Conservation (phyloP, 2,329 filamentous ascomycete species). For the Fusarium poae region DNA sequence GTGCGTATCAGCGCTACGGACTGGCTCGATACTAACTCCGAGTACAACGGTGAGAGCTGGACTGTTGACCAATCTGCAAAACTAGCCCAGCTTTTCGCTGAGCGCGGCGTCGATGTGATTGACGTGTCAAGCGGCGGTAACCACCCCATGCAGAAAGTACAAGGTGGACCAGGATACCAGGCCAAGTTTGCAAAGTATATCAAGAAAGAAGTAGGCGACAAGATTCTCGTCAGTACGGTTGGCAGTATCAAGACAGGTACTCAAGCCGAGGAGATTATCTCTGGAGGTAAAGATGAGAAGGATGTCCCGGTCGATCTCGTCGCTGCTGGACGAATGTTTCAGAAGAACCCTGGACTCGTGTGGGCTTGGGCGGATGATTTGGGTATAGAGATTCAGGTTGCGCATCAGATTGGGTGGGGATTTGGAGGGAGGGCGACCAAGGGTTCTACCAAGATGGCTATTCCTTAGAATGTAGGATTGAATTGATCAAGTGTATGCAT, state of each 20-base stretch:
- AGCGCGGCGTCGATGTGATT: conserved; percentile 78
- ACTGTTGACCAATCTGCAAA: conserved; percentile 72
- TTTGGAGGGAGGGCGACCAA: conserved; percentile 58
- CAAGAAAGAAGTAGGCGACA: conserved; percentile 78
- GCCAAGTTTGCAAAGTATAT: conserved; percentile 76
- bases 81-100: conserved; percentile 73
- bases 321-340: conserved; percentile 66
- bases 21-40: conserved; percentile 75
- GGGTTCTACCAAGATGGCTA: conserved; percentile 24
- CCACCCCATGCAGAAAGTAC: conserved; percentile 70
- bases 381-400: conserved; percentile 59
- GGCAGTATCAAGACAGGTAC: conserved; percentile 62
- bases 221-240: conserved; percentile 60
- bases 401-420: conserved; percentile 69
- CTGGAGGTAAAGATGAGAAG: conserved; percentile 49
- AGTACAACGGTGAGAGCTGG: conserved; percentile 72
- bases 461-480: conserved; percentile 6
- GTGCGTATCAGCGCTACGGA: conserved; percentile 80
- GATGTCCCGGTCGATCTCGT: conserved; percentile 63
- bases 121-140: conserved; percentile 79
- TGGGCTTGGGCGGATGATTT: conserved; percentile 69
- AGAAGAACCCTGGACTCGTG: conserved; percentile 69
- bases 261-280: conserved; percentile 63
- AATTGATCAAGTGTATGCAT: background rate
- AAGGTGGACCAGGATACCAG: conserved; percentile 75